Evolutionary conservation across 148 eudicot genomes (phyloP), one percentile per base, ranked within the genome.

Genomic region (Salicornia ramosissima): DNA sequence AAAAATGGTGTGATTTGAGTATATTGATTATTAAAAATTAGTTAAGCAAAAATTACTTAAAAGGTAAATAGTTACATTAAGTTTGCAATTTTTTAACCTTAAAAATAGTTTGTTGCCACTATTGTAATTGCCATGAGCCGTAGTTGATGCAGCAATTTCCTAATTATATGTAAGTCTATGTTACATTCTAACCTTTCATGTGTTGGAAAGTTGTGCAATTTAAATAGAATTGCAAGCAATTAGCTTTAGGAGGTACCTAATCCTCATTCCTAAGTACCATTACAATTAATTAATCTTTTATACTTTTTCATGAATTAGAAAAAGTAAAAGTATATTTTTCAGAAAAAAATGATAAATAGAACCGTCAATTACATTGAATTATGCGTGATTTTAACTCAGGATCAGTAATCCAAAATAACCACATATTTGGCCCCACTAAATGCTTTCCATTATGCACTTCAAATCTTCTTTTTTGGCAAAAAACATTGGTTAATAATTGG

Each of bases 201-300:
- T 18, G 64, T 7, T 31, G 64, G 12, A 59, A 33, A 2, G 29
- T 36, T 16, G 19, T 2, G 65, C 29, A 22, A 62, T 62, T 62
- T 62, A 3, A 12, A 21, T 11, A 62, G 40, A 34, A 31, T 36
- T 15, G 40, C 33, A 61, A 39, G 36, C 26, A 62, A 39, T 30
- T 63, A 39, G 4, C 66, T 63, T 40, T 39, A 40, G 26, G 30
- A 39, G 66, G 19, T 63, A 10, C 64, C 64, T 31, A 60, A 60
- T 60, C 40, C 26, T 39, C 10, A 2, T 19, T 10, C 5, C 43
- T 33, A 1, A 10, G 36, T 33, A 21, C 14, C 43, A 21, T 60
- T 9, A 1, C 5, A n/a, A 60, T 34, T 21, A 34, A 1, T 12
- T 33, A 3, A 33, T 22, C 1, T 19, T 33, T 58, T 2, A 31